Base-by-base conservation (phyloP, 2,329 filamentous ascomycete species). In the Madurella mycetomatis region DNA sequence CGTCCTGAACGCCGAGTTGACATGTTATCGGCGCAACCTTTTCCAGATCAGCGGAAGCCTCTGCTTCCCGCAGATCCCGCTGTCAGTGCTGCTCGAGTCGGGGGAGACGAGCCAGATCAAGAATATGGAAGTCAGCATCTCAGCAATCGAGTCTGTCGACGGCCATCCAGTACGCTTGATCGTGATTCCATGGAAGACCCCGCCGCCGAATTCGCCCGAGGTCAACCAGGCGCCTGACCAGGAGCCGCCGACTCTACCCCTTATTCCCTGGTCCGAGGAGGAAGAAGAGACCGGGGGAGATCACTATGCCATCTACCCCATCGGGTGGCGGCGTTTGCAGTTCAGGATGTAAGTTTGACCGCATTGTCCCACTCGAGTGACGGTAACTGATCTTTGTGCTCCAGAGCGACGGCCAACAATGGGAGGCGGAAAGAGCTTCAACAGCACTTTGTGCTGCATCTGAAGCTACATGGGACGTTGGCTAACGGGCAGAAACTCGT, bases 101-200 rank as follows among this genome's bases (percentile, higher is more conserved):
- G 90, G 90, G 43, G 89, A 95, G 68, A 86, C 88, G 43, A 85
- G 95, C 41, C 86, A 88, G 1, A 90, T 96, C 47, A 82, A 84
- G 59, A 87, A 79, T 59, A 88, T 92, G 70, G 92, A 97, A 69
- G 83, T 96, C 50, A 85, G 87, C 51, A 89, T 97, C 45, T 95
- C 90, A 5, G 92, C 92, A 9, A 95, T 91, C 47, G 92, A 97
- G 69, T 96, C 92, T 1, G 91, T 96, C 15, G 92, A 97, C 69
- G 90, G 90, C 34, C 92, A 96, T 64, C 76, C 88, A 0, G 90
- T 96, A 42, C 92, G 95, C 64, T 85, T 97, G 58, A 96, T 97
- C 59, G 94, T 94, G 8, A 95, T 97, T 56, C 92, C 92, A 1
- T 97, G 92, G 92, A 97, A 97, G 76, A 96, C 92, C 1, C 92